Evolutionary conservation across 345 rosid species (phyloP), one percentile per base, ranked within the genome.

Genomic region (Noccaea caerulescens): DNA sequence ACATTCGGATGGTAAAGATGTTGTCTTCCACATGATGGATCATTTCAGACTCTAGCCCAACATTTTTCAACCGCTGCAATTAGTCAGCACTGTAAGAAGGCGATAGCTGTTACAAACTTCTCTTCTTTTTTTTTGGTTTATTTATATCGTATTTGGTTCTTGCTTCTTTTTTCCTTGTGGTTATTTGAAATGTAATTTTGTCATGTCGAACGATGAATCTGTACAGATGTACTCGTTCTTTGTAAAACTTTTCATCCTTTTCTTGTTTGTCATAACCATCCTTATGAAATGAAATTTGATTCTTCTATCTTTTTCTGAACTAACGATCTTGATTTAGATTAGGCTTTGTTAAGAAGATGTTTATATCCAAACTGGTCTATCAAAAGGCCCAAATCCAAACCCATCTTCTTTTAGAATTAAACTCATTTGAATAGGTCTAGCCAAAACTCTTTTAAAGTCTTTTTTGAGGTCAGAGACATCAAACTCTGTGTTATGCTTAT

Each of bases 1-100:
- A 76, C 84, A 92, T 82, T 89, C 96, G 8, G 91, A 92, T 82
- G 98, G 98, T 30, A 88, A 88, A 1, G 97, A 92, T 79, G 98
- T 92, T 66, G 89, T 90, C 27, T 88, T 75, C 75, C 97, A 92
- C 72, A 88, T 92, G 88, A 89, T 92, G 63, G 95, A 90, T 75
- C 84, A 88, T 79, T 92, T 92, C 70, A 85, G 82, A 77, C 83
- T 88, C 38, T 90, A 89, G 84, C 69, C 25, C 6, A 23, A 14
- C 55, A 63, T 37, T 8, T 55, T 52, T 53, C 47, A 61, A 52
- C 38, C 2, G 68, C 55, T 61, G 51, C 50, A 38, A 38, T 27
- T 49, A 38, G 23, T 49, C 25, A 62, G 56, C 58, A 45, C n/a
- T 53, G 64, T 65, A 65, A 64, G 23, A 37, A 37, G 58, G 58